Percentiles rank a stretch among this genome's conserved stretches.
Evolutionary conservation across 1,139 yeast genomes (phyloP).

Genomic region (Debaryomycetaceae sp.): DNA sequence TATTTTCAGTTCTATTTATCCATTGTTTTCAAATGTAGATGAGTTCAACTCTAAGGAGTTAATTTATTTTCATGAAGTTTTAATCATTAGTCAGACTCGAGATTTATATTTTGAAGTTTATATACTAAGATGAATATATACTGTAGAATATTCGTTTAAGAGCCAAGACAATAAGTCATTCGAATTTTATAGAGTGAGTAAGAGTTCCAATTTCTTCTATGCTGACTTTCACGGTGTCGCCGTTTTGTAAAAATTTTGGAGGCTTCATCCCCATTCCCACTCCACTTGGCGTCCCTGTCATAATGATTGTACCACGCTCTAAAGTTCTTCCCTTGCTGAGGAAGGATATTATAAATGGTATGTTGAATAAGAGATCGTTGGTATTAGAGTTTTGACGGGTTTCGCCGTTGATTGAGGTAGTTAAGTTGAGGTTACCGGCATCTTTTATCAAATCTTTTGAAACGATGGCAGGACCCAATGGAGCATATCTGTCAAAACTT

Average conservation of each 20-base stretch:
- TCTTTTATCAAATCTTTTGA: conserved; percentile 28
- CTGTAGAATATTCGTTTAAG: too few relatives aligned
- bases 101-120: too few relatives aligned
- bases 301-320: conserved; percentile 46
- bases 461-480: conserved; percentile 51
- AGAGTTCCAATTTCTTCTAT: conserved; percentile 45
- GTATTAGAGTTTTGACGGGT: conserved; percentile 39
- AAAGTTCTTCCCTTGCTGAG: conserved; percentile 51
- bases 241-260: conserved; percentile 41
- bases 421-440: conserved; percentile 40
- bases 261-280: conserved; percentile 45
- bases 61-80: too few relatives aligned
- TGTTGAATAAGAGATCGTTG: conserved; percentile 47
- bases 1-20: too few relatives aligned
- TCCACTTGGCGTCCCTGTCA: conserved; percentile 55
- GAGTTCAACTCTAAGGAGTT: too few relatives aligned
- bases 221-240: conserved; percentile 42
- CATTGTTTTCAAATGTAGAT: too few relatives aligned
- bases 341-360: conserved; percentile 43
- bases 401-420: conserved; percentile 20
- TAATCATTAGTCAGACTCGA: too few relatives aligned
- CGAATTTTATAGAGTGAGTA: conserved; percentile 26
- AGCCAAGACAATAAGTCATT: too few relatives aligned
- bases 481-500: conserved; percentile 55
- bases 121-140: too few relatives aligned